phyloP scores from a whole-genome alignment of 2,329 filamentous ascomycete species.

The Colletotrichum melonis region DNA sequence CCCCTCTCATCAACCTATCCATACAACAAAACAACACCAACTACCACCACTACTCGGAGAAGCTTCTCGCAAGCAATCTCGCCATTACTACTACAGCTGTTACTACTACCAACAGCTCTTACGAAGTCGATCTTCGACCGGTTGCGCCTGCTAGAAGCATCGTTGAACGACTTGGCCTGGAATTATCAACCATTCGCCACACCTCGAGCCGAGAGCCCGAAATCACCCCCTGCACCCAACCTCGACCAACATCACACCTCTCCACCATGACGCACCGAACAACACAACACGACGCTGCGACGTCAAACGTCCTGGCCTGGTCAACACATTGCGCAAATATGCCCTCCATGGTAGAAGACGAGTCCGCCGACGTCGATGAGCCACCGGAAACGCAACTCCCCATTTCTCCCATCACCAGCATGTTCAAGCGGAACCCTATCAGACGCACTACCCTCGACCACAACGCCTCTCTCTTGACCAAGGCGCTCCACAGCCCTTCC shows the following conservation, averaged over 20 bases:
- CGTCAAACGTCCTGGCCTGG: slow-evolving; percentile 58
- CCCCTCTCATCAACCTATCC: slow-evolving; percentile 13
- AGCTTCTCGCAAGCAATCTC: slow-evolving; percentile 7
- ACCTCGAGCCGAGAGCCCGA: slow-evolving; percentile 25
- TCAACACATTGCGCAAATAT: slow-evolving; percentile 55
- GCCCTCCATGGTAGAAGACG: slow-evolving; percentile 62
- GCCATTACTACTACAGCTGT: background rate
- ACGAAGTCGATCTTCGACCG: slow-evolving; percentile 30
- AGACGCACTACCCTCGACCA: slow-evolving; percentile 61
- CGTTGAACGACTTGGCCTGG: slow-evolving; percentile 34
- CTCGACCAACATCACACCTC: slow-evolving; percentile 9
- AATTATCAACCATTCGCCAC: slow-evolving; percentile 25
- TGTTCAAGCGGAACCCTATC: slow-evolving; percentile 60
- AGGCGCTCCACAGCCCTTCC: slow-evolving; percentile 78
- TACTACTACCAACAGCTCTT: background rate
- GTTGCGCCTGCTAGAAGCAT: slow-evolving; percentile 31
- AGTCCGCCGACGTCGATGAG: slow-evolving; percentile 85
- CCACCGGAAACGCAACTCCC: slow-evolving; percentile 74
- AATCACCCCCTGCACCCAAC: background rate
- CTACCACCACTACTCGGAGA: background rate
- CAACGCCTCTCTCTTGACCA: slow-evolving; percentile 87
- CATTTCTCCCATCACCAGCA: slow-evolving; percentile 44
- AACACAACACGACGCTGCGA: slow-evolving; percentile 50
- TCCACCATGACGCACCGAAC: slow-evolving; percentile 50
- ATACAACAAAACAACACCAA: slow-evolving; percentile 6